These are phyloP conservation scores for Fomitopsis schrenkii DNA, from an alignment of 1,284 basidiomycete species.

Conservation along the genomic window DNA sequence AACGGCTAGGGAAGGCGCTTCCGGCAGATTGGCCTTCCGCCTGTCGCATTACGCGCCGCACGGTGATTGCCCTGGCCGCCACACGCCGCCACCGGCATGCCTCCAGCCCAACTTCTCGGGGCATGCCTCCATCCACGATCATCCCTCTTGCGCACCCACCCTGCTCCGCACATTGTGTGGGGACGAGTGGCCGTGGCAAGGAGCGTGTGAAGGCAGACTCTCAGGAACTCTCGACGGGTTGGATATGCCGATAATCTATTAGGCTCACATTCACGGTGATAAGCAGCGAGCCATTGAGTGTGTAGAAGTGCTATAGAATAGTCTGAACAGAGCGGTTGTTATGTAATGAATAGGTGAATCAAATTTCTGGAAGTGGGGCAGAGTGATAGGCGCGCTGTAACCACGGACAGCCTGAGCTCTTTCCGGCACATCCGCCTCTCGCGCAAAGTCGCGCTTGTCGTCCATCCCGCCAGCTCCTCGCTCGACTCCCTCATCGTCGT, in stretches of 20 bases:
- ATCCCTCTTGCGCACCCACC: background rate
- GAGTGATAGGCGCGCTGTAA: constrained; percentile 4
- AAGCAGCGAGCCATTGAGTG: background rate
- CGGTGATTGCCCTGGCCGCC: background rate
- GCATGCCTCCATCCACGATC: too few relatives aligned
- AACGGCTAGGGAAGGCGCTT: background rate
- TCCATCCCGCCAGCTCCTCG: background rate
- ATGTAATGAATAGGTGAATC: background rate
- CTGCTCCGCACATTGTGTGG: background rate
- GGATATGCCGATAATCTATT: background rate
- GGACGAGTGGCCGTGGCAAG: background rate
- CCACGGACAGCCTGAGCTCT: background rate
- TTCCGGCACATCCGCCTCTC: constrained; percentile 1
- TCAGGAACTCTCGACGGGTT: background rate
- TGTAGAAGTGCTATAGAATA: too few relatives aligned
- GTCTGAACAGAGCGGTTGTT: background rate
- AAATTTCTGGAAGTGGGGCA: background rate
- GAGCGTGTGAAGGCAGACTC: background rate
- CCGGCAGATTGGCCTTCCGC: background rate
- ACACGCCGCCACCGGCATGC: background rate
- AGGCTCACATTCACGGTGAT: background rate
- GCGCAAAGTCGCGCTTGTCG: constrained; percentile 2
- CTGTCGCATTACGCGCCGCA: background rate
- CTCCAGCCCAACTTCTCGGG: background rate
- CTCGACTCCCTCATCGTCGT: background rate